Evolutionary conservation across 179 eudicot species (phyloP).

Genomic region (Spergularia azorica): DNA sequence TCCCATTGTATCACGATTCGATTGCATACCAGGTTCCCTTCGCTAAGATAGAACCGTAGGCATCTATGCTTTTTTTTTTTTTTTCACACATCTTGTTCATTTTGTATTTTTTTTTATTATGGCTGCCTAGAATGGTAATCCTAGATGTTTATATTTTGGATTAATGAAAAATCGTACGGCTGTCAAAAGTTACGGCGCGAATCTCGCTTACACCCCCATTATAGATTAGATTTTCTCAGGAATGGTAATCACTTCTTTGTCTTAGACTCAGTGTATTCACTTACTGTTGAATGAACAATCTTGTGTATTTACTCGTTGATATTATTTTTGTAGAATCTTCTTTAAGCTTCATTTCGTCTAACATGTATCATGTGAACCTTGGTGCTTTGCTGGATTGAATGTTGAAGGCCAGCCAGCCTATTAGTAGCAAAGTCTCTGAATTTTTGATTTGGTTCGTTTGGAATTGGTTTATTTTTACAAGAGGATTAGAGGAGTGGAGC

Average conservation of each 20-base stretch:
- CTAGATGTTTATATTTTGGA: slow-evolving; percentile 90
- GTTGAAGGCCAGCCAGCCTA: neutral
- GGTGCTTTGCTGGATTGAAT: neutral
- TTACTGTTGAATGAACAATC: neutral
- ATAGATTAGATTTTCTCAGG: slow-evolving; percentile 80
- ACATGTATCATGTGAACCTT: neutral
- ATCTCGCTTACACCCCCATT: slow-evolving; percentile 91
- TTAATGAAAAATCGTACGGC: slow-evolving; percentile 88
- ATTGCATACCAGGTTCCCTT: slow-evolving; percentile 89
- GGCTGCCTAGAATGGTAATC: slow-evolving; percentile 76
- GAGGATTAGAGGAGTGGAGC: no score
- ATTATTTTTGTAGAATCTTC: neutral
- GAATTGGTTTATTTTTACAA: no score
- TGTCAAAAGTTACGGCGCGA: slow-evolving; percentile 89
- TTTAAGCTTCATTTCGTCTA: neutral
- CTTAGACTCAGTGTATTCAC: slow-evolving; percentile 1
- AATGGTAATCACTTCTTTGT: slow-evolving; percentile 50
- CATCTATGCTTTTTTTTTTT: no score
- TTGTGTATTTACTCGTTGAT: neutral
- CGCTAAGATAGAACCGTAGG: slow-evolving; percentile 60
- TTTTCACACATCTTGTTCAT: slow-evolving; percentile 13
- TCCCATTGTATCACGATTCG: slow-evolving; percentile 79
- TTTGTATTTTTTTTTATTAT: slow-evolving; percentile 25
- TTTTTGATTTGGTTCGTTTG: no score
- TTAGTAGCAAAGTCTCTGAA: neutral